phyloP scores from a whole-genome alignment of 192 early-diverging fungal species.

The Linnemannia schmuckeri region DNA sequence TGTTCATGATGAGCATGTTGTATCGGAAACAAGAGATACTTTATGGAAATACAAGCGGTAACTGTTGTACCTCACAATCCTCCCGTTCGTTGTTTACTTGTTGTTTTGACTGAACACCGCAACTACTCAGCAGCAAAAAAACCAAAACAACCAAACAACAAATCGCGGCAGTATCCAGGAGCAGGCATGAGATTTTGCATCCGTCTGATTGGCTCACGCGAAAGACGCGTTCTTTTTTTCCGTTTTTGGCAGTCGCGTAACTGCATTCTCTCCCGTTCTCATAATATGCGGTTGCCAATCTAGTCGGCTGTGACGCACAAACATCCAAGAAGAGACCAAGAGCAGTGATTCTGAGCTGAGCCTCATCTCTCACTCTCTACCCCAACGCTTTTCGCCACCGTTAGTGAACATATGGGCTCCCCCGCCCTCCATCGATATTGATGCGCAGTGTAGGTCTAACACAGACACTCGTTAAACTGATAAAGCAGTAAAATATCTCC shows the following conservation, averaged over 20 bases:
- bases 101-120: background rate
- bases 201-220: background rate
- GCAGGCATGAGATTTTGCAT: background rate
- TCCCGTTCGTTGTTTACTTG: no score
- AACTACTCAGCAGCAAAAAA: no score
- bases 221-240: background rate
- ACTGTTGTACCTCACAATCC: no score
- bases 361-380: background rate
- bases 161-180: background rate
- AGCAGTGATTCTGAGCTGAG: background rate
- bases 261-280: background rate
- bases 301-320: background rate
- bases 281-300: background rate
- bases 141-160: background rate
- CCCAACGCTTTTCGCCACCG: background rate
- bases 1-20: no score
- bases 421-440: background rate
- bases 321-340: background rate
- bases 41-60: no score
- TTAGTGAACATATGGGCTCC: no score
- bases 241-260: background rate
- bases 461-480: background rate
- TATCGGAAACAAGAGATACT: no score
- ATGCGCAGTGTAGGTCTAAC: background rate
- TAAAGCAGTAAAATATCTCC: constrained; percentile 6